Conservation (phyloP, 2,329 filamentous ascomycete genomes). For the Fragosphaeria purpurea region DNA sequence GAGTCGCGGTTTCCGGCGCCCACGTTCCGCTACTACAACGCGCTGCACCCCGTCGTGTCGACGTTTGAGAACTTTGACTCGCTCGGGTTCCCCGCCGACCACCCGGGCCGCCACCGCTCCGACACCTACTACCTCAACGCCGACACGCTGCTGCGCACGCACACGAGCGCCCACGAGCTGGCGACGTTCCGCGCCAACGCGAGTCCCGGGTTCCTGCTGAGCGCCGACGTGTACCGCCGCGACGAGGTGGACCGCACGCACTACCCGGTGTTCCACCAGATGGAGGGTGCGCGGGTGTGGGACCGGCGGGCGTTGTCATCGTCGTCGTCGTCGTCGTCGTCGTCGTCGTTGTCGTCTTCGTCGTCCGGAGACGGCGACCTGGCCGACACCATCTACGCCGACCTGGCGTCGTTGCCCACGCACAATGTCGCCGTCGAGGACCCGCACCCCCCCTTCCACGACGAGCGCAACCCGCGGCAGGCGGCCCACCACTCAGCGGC, state of each 20-base stretch:
- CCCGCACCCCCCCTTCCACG: conserved; percentile 66
- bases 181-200: conserved; percentile 65
- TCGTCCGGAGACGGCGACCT: conserved; percentile 49
- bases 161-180: conserved; percentile 89
- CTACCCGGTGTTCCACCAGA: conserved; percentile 96
- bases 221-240: conserved; percentile 87
- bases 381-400: conserved; percentile 55
- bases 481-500: conserved; percentile 55
- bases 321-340: too few species aligned
- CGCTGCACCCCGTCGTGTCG: conserved; percentile 73
- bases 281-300: conserved; percentile 93
- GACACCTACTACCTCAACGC: conserved; percentile 96
- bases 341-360: conserved; percentile 12
- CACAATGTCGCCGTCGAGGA: conserved; percentile 75
- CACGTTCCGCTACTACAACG: conserved; percentile 66
- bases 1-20: conserved; percentile 73
- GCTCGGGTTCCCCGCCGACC: conserved; percentile 79
- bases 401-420: conserved; percentile 60
- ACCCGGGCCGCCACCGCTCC: conserved; percentile 74
- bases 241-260: conserved; percentile 93
- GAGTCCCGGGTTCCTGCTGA: conserved; percentile 72
- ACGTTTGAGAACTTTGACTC: conserved; percentile 91
- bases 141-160: conserved; percentile 74
- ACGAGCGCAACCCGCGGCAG: conserved; percentile 77
- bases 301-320: conserved; percentile 39